phyloP scores from a whole-genome alignment of 148 eudicot species.

The Fagopyrum tataricum region DNA sequence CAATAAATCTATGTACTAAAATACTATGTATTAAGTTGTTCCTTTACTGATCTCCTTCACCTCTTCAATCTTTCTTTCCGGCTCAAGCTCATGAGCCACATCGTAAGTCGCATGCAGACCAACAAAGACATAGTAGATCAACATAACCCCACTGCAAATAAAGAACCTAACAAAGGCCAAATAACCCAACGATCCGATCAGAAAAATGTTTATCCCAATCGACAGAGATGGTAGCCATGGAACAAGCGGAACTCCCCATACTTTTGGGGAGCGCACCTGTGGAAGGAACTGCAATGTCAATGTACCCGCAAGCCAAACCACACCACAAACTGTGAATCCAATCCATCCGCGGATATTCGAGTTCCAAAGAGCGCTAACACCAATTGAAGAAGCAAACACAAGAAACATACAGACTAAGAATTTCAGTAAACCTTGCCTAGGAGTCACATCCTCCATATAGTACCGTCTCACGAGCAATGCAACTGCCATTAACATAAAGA shows the following conservation, averaged over 20 bases:
- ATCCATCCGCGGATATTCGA: conserved; percentile 34
- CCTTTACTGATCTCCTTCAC: conserved; percentile 22
- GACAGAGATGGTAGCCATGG: conserved; percentile 87
- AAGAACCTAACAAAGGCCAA: conserved; percentile 68
- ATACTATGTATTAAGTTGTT: background rate
- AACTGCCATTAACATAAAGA: conserved; percentile 91
- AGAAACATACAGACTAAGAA: conserved; percentile 41
- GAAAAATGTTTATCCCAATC: conserved; percentile 60
- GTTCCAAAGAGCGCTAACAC: conserved; percentile 52
- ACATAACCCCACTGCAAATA: conserved; percentile 72
- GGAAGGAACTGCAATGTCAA: conserved; percentile 50
- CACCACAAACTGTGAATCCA: conserved; percentile 40
- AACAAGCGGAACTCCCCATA: conserved; percentile 94
- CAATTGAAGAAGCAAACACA: conserved; percentile 49
- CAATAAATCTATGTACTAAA: background rate
- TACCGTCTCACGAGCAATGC: conserved; percentile 84
- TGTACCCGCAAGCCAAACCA: conserved; percentile 58
- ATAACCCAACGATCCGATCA: conserved; percentile 79
- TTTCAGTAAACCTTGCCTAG: conserved; percentile 30
- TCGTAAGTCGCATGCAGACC: conserved; percentile 95
- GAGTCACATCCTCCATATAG: conserved; percentile 56
- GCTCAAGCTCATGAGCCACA: conserved; percentile 44
- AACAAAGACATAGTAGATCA: conserved; percentile 72
- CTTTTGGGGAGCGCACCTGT: conserved; percentile 51
- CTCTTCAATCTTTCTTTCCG: conserved; percentile 26